Evolutionary conservation across 1,284 basidiomycete species (phyloP), one percentile per base, ranked within the genome.

Genomic region (Abortiporus biennis): DNA sequence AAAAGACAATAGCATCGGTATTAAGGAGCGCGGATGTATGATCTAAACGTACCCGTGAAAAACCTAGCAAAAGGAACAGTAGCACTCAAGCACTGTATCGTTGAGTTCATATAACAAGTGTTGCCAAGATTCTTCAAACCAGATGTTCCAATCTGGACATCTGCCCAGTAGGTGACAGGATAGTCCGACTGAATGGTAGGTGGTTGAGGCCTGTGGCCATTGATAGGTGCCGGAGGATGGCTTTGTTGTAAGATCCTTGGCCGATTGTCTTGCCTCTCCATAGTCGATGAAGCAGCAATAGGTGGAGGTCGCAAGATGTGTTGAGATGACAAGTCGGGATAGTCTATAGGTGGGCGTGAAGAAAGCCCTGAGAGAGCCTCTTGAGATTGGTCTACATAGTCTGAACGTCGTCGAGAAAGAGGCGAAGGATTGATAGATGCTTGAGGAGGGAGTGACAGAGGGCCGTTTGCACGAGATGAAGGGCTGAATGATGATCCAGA

Each of bases 31-130:
- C n/a, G 27, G n/a, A 9, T 9, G 27, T n/a, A 9, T 29, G 9
- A 29, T 29, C 27, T n/a, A 29, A 12, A 5, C 67, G 33, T 55
- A 91, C 91, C 79, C 31, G 81, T 85, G 59, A 98, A 96, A 66
- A 92, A 96, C 38, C 82, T 73, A 25, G 92, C 79, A 62, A 97
- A 92, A 0, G 93, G 93, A 11, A 86, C 79, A 0, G 93, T 94
- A 0, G 92, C 92, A 55, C 83, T 91, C 55, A 99, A 67, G 63
- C 95, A 99, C 64, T 99, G 95, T 17, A 99, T 79, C 3, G 93
- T 94, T 22, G 94, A 90, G 63, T 98, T 99, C 93, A 99, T 98
- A 63, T 98, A 99, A 64, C 95, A 99, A 1, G 96, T 99, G 63
- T 99, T 98, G 24, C 95, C 96, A 47, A 99, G 62, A 62, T 99